Base-by-base conservation (phyloP, 2,329 filamentous ascomycete species). In the Diaporthe citri region DNA sequence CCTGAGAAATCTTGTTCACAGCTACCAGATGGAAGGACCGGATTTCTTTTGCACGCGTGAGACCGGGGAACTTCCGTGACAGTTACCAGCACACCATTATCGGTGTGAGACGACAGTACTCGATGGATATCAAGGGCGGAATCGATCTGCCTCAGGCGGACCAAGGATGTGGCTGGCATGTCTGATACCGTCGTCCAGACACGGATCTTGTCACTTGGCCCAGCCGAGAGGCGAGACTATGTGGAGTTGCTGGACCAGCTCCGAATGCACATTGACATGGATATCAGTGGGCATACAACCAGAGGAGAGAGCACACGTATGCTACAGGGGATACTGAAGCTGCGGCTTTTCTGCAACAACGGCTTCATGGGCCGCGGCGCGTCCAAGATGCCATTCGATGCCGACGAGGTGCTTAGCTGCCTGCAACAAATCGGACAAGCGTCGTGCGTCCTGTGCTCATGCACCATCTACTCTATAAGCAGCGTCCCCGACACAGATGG, bases 301-400 rank as follows among this genome's bases (percentile, higher is more conserved):
- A 80, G 71, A 83, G 82, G 20, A 85, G 88, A 20, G 83, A n/a
- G 41, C 41, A 34, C 60, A 48, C 60, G 85, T 0, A 81, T 87
- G 39, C 88, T 89, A 73, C 86, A 88, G 62, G 79, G 83, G 0
- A 82, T 86, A 15, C 79, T 89, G 0, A 86, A 88, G 74, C 78
- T 89, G 17, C 83, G 87, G 0, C 85, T 88, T 8, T 75, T 89
- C 1, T 88, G 87, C 78, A 88, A 89, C 72, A 87, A 88, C 75
- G 87, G 87, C 2, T 64, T 64, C 25, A 22, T 64, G 41, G 17
- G 59, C 17, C 59, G 59, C 9, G 39, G 31, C 17, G 15, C 17
- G 15, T 57, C 55, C 28, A 57, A 22, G 28, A 57, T 57, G 55
- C 7, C 55, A 2, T 64, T 64, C 25, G 59, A 64, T 6, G 59